Conservation (phyloP, 2,329 filamentous ascomycete genomes). For the Boeremia exigua region DNA sequence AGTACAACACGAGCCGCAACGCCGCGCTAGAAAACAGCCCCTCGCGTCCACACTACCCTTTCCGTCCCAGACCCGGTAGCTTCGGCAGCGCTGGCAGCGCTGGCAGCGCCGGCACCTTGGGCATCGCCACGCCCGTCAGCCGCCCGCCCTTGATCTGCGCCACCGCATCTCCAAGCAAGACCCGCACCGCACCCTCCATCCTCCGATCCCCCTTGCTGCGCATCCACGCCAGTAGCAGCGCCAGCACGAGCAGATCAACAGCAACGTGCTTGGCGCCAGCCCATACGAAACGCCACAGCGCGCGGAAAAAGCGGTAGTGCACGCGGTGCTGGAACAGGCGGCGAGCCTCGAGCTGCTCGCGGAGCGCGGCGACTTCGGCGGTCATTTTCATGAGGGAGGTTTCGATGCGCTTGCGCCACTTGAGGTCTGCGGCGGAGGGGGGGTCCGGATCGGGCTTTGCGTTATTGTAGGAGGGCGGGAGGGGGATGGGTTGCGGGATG, state of each 20-base stretch:
- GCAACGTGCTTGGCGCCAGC: constrained; percentile 78
- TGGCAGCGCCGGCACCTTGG: not conserved
- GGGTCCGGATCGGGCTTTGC: constrained; percentile 15
- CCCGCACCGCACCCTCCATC: constrained; percentile 75
- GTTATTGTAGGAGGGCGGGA: constrained; percentile 18
- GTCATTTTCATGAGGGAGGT: constrained; percentile 86
- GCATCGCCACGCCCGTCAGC: constrained; percentile 23
- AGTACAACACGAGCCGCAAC: too few relatives aligned
- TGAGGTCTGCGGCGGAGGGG: constrained; percentile 50
- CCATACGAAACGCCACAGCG: constrained; percentile 63
- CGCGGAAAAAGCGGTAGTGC: constrained; percentile 65
- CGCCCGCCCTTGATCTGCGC: constrained; percentile 43
- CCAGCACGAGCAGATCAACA: constrained; percentile 71
- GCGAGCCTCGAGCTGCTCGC: constrained; percentile 85
- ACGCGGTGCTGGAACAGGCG: constrained; percentile 71
- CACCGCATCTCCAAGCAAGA: constrained; percentile 60
- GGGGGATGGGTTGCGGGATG: constrained; percentile 28
- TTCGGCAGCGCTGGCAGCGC: constrained; percentile 9
- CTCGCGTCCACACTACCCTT: not conserved
- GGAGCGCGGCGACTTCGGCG: constrained; percentile 86
- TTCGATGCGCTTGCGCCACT: constrained; percentile 85
- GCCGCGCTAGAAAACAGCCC: not conserved
- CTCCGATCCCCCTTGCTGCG: constrained; percentile 72
- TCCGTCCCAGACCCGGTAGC: constrained; percentile 29
- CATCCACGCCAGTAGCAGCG: constrained; percentile 73